Evolutionary conservation across 2,329 filamentous ascomycete genomes (phyloP), one percentile per base, ranked within the genome.

Genomic region (Calonectria ilicicola): DNA sequence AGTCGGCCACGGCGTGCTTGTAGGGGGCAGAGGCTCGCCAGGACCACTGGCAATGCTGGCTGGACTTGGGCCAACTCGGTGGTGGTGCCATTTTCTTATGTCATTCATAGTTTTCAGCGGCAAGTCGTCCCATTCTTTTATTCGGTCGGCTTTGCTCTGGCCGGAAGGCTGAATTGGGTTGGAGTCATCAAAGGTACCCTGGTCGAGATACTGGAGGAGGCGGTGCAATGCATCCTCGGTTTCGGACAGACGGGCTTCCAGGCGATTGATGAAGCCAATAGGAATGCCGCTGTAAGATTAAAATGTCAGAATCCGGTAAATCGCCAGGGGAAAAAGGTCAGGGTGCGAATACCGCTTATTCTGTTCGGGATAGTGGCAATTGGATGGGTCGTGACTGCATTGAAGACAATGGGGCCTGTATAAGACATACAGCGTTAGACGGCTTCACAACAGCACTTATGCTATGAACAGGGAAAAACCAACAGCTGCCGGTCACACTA

Each of bases 181-280:
- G 1, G 26, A 38, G 2, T 44, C 65, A 35, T 72, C 67, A 6
- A 51, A 53, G 0, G 76, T 40, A 0, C 62, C 62, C 1, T 74
- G 66, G 47, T 53, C 66, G 5, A 71, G 60, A 1, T 73, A 70
- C 2, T 78, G 72, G 2, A 83, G 68, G 0, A 81, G 74, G 15
- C 68, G 72, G 21, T 78, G 79, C 0, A 83, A 76, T 3, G 80
- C 80, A n/a, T 77, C 69, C 75, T 81, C 80, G 0, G 80, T 83
- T 29, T 82, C 82, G 1, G 75, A 77, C 2, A 86, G 80, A 1
- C 85, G 81, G 3, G 81, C 80, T 65, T 86, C 85, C 4, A 86
- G 63, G 21, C 80, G 80, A 4, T 80, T 84, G 6, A 86, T 81
- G 49, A 85, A 86, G 0, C 85, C 85, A 14, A 82, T 78, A 0